Percentiles rank a stretch among this genome's conserved stretches.
These are phyloP conservation scores for Xylaria sp. DNA, from an alignment of 2,329 filamentous ascomycete genomes.

Conservation along the genomic window DNA sequence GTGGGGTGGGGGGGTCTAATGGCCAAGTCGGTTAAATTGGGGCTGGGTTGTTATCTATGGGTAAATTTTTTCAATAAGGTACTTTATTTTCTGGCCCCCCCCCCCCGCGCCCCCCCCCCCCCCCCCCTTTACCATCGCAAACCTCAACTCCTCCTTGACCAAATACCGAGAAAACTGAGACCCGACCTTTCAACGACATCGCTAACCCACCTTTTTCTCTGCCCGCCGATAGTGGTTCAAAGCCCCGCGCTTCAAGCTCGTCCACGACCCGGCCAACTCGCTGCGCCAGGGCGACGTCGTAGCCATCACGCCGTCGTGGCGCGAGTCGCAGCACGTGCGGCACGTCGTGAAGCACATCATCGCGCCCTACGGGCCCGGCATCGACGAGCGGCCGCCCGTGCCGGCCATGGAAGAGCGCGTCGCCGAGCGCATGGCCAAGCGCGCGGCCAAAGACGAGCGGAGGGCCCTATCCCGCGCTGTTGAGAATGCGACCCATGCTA, in stretches of 20 bases:
- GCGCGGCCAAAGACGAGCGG: conserved; percentile 42
- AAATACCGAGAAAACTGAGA: background rate
- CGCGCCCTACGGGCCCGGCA: conserved; percentile 71
- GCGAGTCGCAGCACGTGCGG: conserved; percentile 72
- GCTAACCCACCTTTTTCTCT: background rate
- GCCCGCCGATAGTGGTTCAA: conserved; percentile 67
- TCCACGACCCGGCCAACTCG: conserved; percentile 81
- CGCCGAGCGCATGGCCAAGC: conserved; percentile 47
- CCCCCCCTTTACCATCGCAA: no score
- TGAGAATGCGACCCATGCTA: background rate
- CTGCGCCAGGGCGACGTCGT: conserved; percentile 80
- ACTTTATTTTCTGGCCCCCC: no score
- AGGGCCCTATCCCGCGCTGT: conserved; percentile 20
- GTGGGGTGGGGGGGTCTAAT: no score
- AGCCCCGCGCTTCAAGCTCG: conserved; percentile 72
- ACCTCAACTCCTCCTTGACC: background rate
- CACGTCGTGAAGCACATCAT: conserved; percentile 82
- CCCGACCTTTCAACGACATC: background rate
- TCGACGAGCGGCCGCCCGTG: conserved; percentile 72
- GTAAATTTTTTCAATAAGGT: no score
- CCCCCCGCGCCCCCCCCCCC: no score
- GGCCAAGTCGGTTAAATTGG: no score
- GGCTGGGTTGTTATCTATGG: no score
- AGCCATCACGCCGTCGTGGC: conserved; percentile 73
- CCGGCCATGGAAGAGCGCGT: conserved; percentile 72